phyloP scores from a whole-genome alignment of 208 protist genomes.

The Herpetomonas samuelpessoai region DNA sequence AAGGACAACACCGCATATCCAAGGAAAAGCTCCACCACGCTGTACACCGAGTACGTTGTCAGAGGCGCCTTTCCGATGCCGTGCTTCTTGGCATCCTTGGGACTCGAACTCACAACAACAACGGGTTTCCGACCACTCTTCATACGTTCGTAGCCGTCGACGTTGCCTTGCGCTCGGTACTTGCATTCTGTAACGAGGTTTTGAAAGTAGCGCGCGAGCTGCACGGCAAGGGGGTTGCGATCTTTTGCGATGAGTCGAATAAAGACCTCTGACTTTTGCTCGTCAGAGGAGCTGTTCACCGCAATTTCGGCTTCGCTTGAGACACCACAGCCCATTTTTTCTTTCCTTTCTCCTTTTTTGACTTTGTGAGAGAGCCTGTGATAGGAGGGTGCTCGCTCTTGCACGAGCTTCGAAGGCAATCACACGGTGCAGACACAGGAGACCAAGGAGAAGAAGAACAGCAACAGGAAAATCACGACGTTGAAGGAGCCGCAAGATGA shows the following conservation, averaged over 20 bases:
- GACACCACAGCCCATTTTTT: conserved; percentile 20
- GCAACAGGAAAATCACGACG: not conserved
- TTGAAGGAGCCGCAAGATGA: not conserved
- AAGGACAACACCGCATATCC: conserved; percentile 18
- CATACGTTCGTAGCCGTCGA: conserved; percentile 17
- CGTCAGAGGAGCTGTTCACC: not conserved
- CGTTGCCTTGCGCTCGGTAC: conserved; percentile 16
- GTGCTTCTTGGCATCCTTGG: conserved; percentile 41
- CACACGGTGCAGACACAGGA: too few species aligned
- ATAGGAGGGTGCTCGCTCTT: too few species aligned
- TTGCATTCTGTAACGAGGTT: conserved; percentile 14
- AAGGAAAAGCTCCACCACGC: conserved; percentile 78
- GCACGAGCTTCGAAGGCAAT: too few species aligned
- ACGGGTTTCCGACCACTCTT: not conserved
- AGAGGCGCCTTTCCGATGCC: conserved; percentile 38
- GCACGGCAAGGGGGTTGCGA: conserved; percentile 13
- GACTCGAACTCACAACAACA: not conserved
- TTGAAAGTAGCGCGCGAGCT: conserved; percentile 10
- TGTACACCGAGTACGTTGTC: conserved; percentile 66
- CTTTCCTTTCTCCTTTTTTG: too few species aligned
- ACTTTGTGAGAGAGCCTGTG: too few species aligned
- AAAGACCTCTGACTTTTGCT: conserved; percentile 13
- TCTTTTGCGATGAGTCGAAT: conserved; percentile 5
- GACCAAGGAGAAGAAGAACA: not conserved
- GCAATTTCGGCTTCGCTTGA: conserved; percentile 1